Evolutionary conservation across 2,329 filamentous ascomycete genomes (phyloP).

Genomic region (Pestalotiopsis fici): DNA sequence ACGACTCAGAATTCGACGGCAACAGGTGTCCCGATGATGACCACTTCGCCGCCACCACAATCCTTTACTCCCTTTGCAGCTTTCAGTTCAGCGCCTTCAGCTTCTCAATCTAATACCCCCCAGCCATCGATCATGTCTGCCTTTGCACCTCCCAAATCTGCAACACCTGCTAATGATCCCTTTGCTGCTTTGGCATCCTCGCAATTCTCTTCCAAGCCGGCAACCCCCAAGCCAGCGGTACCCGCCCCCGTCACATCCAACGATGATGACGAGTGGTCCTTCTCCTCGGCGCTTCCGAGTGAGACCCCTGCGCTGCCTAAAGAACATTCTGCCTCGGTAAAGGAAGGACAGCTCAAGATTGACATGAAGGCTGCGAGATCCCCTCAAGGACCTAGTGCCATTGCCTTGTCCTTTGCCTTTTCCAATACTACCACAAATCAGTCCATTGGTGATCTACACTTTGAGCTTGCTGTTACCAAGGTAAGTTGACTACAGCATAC

Average conservation of each 20-base stretch:
- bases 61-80: constrained; percentile 57
- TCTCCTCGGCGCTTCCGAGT: constrained; percentile 80
- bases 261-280: constrained; percentile 92
- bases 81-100: constrained; percentile 50
- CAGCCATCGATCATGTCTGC: constrained; percentile 45
- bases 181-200: constrained; percentile 52
- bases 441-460: constrained; percentile 77
- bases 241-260: constrained; percentile 34
- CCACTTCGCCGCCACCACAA: constrained; percentile 40
- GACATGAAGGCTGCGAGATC: constrained; percentile 70
- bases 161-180: constrained; percentile 42
- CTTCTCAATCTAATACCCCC: constrained; percentile 54
- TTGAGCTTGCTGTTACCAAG: constrained; percentile 92
- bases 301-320: constrained; percentile 54
- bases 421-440: constrained; percentile 72
- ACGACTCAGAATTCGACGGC: constrained; percentile 62
- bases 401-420: constrained; percentile 77
- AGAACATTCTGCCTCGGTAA: constrained; percentile 66
- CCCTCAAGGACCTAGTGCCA: constrained; percentile 51
- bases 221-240: constrained; percentile 31
- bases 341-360: constrained; percentile 70
- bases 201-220: constrained; percentile 37
- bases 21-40: constrained; percentile 37
- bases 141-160: constrained; percentile 42
- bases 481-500: constrained; percentile 45